Base-by-base conservation (phyloP, 2,329 filamentous ascomycete species). In the Shiraia sp. region DNA sequence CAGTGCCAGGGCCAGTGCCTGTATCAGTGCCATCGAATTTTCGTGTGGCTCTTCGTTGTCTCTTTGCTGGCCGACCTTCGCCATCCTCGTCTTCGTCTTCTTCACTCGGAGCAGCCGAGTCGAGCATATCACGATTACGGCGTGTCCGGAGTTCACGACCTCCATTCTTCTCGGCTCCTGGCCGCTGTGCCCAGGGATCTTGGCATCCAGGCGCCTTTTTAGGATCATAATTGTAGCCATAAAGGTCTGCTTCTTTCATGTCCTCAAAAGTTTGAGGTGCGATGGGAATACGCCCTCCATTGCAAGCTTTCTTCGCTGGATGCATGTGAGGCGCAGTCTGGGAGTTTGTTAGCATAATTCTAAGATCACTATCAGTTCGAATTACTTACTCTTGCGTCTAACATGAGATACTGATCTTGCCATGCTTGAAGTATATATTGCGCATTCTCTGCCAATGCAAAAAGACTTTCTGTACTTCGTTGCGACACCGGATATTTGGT, bases 221-320 rank as follows among this genome's bases (percentile, higher is more conserved):
- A 0, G 76, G 63, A 47, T 80, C 79, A 57, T 79, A 79, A 24
- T 72, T 74, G 59, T 83, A 84, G 40, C 79, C 78, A 56, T 84
- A 85, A 0, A 85, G 66, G 42, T 77, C 75, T 1, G 81, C 75
- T 65, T 84, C 81, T 51, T 82, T 82, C 63, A 77, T 77, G 51
- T 81, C 80, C 55, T 82, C 80, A 46, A 74, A 82, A 2, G 79
- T 59, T n/a, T 69, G 63, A 4, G 68, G 65, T 10, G 72, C 66
- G 17, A 75, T 56, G 9, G 79, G 75, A 14, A 70, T 61, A 14
- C 74, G 69, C 10, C 73, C 74, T 14, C 75, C 75, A 42, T 74
- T 74, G 22, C 71, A 73, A 6, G 76, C 71, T 47, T 79, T 79
- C 45, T 79, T 77, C 3, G 77, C 74, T 10, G 68, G 66, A 29